These are phyloP conservation scores for Serendipita sp. DNA, from an alignment of 1,284 basidiomycete species.

Conservation along the genomic window DNA sequence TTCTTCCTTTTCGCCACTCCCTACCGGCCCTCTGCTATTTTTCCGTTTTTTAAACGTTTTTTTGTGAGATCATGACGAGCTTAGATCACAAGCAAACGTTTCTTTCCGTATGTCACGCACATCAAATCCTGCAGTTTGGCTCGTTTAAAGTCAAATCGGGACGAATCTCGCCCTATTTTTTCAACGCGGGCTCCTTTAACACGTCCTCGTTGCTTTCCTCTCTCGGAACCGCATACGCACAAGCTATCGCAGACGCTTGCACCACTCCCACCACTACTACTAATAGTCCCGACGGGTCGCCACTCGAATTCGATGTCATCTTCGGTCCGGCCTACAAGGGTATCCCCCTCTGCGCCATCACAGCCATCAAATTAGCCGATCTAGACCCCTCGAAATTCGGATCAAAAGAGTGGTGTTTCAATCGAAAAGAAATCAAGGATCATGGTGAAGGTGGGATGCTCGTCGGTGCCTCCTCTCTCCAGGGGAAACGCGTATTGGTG, in stretches of 20 bases:
- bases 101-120: not conserved
- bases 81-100: not conserved
- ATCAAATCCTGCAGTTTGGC: slow-evolving; percentile 62
- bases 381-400: not conserved
- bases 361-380: slow-evolving; percentile 51
- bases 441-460: slow-evolving; percentile 94
- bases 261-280: slow-evolving; percentile 18
- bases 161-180: slow-evolving; percentile 88
- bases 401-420: slow-evolving; percentile 34
- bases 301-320: slow-evolving; percentile 74
- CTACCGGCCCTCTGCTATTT: too few species aligned
- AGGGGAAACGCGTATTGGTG: slow-evolving; percentile 70
- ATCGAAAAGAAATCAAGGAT: slow-evolving; percentile 90
- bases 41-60: not conserved
- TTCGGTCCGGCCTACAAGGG: slow-evolving; percentile 99
- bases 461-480: slow-evolving; percentile 65
- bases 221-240: slow-evolving; percentile 78
- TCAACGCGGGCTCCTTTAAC: slow-evolving; percentile 85
- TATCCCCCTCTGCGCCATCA: slow-evolving; percentile 85
- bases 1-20: too few species aligned
- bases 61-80: not conserved
- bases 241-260: slow-evolving; percentile 38
- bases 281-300: slow-evolving; percentile 25
- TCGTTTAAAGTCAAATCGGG: slow-evolving; percentile 89
- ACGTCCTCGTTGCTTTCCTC: slow-evolving; percentile 70